Percentiles rank a stretch among this genome's conserved stretches.
Conservation (phyloP, 495 filamentous ascomycete species). For the Cercophora scortea region DNA sequence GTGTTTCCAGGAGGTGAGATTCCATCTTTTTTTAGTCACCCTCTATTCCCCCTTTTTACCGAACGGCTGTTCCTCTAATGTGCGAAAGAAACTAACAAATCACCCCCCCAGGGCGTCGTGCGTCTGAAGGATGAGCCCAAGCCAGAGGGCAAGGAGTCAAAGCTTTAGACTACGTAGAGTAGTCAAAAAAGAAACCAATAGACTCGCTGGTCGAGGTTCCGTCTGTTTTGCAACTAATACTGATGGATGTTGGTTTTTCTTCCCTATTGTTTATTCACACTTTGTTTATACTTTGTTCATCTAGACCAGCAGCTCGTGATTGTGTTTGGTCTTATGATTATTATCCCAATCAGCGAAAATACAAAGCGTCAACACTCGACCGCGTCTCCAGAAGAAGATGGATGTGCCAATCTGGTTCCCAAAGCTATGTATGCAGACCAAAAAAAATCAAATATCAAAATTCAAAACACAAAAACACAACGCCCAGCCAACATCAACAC, state of each 20-base stretch:
- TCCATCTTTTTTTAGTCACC: conserved; percentile 2
- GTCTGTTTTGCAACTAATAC: not conserved
- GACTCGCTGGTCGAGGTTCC: not conserved
- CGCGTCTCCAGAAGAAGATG: no score
- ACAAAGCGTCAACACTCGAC: no score
- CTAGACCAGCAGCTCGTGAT: no score
- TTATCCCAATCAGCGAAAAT: no score
- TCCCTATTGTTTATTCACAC: not conserved
- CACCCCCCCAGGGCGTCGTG: conserved; percentile 14
- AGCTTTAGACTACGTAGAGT: conserved; percentile 10
- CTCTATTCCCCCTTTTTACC: not conserved
- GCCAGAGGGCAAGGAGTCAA: conserved; percentile 15
- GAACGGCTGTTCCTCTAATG: not conserved
- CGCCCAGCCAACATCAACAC: conserved; percentile 66
- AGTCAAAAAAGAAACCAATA: not conserved
- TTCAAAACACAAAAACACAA: no score
- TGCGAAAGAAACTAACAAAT: not conserved
- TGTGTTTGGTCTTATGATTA: no score
- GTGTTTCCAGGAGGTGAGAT: conserved; percentile 68
- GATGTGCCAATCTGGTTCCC: no score
- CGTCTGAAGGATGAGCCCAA: conserved; percentile 12
- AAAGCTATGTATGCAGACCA: no score
- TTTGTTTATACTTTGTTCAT: not conserved
- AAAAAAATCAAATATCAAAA: no score
- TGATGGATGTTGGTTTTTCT: not conserved